These are phyloP conservation scores for Naganishia antarctica DNA, from an alignment of 768 basidiomycete species.

Conservation along the genomic window DNA sequence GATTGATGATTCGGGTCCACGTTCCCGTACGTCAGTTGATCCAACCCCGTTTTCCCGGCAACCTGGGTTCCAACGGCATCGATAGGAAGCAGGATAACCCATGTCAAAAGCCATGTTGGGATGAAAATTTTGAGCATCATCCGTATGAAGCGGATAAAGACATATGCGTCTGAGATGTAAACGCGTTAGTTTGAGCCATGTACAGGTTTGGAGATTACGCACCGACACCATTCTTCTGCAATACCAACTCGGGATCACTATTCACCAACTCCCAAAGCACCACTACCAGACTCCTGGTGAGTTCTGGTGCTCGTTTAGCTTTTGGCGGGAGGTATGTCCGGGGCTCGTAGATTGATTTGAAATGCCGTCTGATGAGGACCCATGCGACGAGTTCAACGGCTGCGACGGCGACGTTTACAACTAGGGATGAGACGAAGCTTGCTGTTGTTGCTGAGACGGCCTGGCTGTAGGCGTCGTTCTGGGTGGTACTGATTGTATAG, in stretches of 20 bases:
- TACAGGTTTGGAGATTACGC: neutral
- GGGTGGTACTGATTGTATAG: neutral
- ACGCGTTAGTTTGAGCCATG: neutral
- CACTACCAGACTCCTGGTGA: constrained; percentile 32
- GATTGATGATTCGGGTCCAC: constrained; percentile 54
- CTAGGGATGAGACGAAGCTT: constrained; percentile 72
- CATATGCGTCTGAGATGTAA: constrained; percentile 77
- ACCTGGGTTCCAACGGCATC: constrained; percentile 57
- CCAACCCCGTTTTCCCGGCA: constrained; percentile 57
- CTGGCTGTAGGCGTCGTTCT: constrained; percentile 12
- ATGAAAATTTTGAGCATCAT: constrained; percentile 77
- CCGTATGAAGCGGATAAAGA: constrained; percentile 80
- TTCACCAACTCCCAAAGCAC: constrained; percentile 52
- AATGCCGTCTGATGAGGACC: constrained; percentile 75
- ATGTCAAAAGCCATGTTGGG: constrained; percentile 87
- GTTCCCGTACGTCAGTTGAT: constrained; percentile 77
- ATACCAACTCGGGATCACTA: constrained; percentile 52
- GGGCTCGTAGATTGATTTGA: constrained; percentile 77
- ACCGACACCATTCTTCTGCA: constrained; percentile 42
- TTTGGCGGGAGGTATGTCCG: constrained; percentile 64
- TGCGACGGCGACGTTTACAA: constrained; percentile 63
- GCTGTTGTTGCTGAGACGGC: constrained; percentile 21
- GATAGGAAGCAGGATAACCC: constrained; percentile 76
- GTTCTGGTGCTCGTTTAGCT: constrained; percentile 48
- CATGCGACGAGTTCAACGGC: constrained; percentile 66